Evolutionary conservation across 768 basidiomycete genomes (phyloP).

Genomic region (Mycena rosella): DNA sequence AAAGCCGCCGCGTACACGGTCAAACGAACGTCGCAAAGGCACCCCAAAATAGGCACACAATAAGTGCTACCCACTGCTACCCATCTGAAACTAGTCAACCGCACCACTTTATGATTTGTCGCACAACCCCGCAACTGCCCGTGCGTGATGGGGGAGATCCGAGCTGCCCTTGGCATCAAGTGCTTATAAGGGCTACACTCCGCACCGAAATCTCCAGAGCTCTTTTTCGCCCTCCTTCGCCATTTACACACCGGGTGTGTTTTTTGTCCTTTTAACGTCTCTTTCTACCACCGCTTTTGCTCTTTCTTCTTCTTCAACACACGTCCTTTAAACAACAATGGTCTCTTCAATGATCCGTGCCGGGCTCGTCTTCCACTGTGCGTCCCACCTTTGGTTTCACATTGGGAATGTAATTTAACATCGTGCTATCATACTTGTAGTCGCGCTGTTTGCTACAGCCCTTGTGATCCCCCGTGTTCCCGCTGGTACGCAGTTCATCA

Average conservation of each 20-base stretch:
- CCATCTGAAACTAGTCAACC: too few relatives aligned
- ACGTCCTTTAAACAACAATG: constrained; percentile 19
- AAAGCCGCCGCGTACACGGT: too few relatives aligned
- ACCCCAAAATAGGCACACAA: too few relatives aligned
- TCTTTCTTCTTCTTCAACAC: constrained; percentile 23
- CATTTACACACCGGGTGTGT: constrained; percentile 33
- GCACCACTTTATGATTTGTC: too few relatives aligned
- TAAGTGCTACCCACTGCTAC: too few relatives aligned
- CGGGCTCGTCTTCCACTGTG: constrained; percentile 20
- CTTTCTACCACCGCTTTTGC: constrained; percentile 12
- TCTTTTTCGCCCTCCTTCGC: constrained; percentile 26
- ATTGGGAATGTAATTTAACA: too few relatives aligned
- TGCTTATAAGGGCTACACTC: too few relatives aligned
- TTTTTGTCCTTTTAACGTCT: constrained; percentile 23
- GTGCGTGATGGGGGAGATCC: too few relatives aligned
- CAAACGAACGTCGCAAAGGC: too few relatives aligned
- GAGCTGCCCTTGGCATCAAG: too few relatives aligned
- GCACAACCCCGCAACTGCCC: too few relatives aligned
- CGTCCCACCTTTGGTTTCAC: background rate
- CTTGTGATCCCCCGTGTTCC: constrained; percentile 22
- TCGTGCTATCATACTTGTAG: background rate
- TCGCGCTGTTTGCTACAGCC: constrained; percentile 7
- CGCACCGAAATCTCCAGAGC: constrained; percentile 26
- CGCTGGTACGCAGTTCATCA: constrained; percentile 27
- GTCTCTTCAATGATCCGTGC: constrained; percentile 18